A percentile compares a stretch with the other conserved stretches of the same genome.
Conservation (phyloP, 2,329 filamentous ascomycete genomes). For the Paraphoma chrysanthemicola region DNA sequence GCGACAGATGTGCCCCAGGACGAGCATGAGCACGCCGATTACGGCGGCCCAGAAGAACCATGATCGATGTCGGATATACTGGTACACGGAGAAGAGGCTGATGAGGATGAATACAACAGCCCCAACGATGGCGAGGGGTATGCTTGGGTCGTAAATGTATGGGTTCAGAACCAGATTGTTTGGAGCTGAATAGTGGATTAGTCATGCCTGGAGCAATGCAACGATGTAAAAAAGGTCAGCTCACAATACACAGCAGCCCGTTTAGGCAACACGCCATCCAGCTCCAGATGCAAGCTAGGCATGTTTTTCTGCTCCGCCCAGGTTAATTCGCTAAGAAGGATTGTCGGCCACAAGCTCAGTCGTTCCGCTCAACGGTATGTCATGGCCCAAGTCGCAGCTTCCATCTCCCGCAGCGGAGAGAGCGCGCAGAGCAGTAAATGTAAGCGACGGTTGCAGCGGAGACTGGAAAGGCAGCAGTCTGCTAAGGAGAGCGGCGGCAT, state of each 20-base stretch:
- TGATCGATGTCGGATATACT: slow-evolving; percentile 43
- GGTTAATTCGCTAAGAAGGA: background rate
- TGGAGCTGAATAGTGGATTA: slow-evolving; percentile 11
- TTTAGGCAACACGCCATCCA: slow-evolving; percentile 24
- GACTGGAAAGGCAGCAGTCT: slow-evolving; percentile 11
- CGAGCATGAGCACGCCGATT: slow-evolving; percentile 51
- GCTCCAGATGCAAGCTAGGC: too few species aligned
- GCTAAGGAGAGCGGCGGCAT: slow-evolving; percentile 24
- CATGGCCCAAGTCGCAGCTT: slow-evolving; percentile 11
- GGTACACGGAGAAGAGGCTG: slow-evolving; percentile 37
- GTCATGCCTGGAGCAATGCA: background rate
- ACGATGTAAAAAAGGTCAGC: slow-evolving; percentile 4
- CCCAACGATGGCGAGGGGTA: slow-evolving; percentile 53
- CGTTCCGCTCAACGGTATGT: slow-evolving; percentile 6
- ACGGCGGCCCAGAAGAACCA: slow-evolving; percentile 47
- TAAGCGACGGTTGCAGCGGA: slow-evolving; percentile 8
- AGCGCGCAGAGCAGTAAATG: background rate
- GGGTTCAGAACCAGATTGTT: slow-evolving; percentile 36
- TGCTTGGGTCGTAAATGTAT: slow-evolving; percentile 59
- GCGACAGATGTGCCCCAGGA: slow-evolving; percentile 61
- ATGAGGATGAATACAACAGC: slow-evolving; percentile 50
- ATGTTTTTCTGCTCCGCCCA: too few species aligned
- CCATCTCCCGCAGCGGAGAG: slow-evolving; percentile 2
- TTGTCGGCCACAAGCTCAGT: background rate
- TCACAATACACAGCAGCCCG: slow-evolving; percentile 29